Percentiles rank a stretch among this genome's conserved stretches.
phyloP scores from a whole-genome alignment of 2,329 filamentous ascomycete species.

The Fusarium brachygibbosum region DNA sequence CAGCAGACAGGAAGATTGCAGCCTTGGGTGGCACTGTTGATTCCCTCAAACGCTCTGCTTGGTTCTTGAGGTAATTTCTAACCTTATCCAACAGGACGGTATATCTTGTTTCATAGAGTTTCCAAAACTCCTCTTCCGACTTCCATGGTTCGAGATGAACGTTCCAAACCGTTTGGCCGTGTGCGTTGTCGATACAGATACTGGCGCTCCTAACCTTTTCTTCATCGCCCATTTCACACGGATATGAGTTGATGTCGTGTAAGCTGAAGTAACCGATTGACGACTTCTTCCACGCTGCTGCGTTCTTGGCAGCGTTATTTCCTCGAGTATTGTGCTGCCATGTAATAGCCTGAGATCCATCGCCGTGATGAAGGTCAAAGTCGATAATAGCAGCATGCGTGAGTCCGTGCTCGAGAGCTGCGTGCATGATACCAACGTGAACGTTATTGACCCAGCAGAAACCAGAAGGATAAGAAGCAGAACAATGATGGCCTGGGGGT shows the following conservation, averaged over 20 bases:
- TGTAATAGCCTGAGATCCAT: slow-evolving; percentile 94
- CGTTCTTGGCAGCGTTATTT: slow-evolving; percentile 73
- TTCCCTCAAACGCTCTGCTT: slow-evolving; percentile 74
- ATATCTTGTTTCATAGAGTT: slow-evolving; percentile 85
- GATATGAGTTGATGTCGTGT: slow-evolving; percentile 98
- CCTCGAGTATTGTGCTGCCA: slow-evolving; percentile 90
- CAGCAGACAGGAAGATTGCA: slow-evolving; percentile 94
- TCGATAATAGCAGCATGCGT: slow-evolving; percentile 96
- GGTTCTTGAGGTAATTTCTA: slow-evolving; percentile 78
- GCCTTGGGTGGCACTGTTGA: slow-evolving; percentile 77
- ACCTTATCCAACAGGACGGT: slow-evolving; percentile 83
- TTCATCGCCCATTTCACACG: slow-evolving; percentile 92
- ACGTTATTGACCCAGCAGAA: slow-evolving; percentile 99
- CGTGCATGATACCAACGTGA: slow-evolving; percentile 95
- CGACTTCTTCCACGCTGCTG: slow-evolving; percentile 81
- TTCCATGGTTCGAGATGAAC: slow-evolving; percentile 93
- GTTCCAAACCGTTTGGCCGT: slow-evolving; percentile 96
- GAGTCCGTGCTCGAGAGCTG: slow-evolving; percentile 82
- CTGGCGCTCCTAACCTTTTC: slow-evolving; percentile 96
- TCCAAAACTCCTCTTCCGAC: slow-evolving; percentile 87
- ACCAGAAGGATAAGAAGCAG: slow-evolving; percentile 87
- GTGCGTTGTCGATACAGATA: slow-evolving; percentile 92
- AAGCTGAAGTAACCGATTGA: slow-evolving; percentile 96
- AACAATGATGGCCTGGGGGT: slow-evolving; percentile 96
- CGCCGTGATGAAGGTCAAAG: slow-evolving; percentile 91